Percentiles rank a stretch among this genome's conserved stretches.
These are phyloP conservation scores for Luffa aegyptiaca DNA, from an alignment of 306 rosid species.

Conservation along the genomic window DNA sequence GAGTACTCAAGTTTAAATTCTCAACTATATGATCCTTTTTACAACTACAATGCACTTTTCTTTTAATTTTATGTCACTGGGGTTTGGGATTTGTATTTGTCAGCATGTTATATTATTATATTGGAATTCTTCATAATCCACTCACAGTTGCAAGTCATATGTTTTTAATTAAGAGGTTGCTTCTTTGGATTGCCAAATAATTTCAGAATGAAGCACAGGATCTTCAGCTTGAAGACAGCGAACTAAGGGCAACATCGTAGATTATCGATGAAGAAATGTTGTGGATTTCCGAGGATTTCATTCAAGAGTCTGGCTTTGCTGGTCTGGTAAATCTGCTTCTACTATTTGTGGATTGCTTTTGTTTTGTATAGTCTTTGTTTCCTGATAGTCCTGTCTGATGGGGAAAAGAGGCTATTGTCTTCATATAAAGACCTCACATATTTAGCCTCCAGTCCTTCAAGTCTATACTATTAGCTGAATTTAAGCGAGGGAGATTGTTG, in stretches of 20 bases:
- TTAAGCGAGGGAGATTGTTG: background rate
- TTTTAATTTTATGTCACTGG: background rate
- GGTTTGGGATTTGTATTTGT: background rate
- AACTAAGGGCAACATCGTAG: constrained; percentile 45
- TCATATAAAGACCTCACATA: background rate
- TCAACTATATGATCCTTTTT: background rate
- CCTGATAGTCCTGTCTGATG: background rate
- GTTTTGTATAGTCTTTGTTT: constrained; percentile 1
- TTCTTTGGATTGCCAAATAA: background rate
- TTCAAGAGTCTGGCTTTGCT: background rate
- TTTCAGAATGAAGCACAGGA: constrained; percentile 29
- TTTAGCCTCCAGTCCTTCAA: background rate
- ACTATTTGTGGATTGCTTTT: background rate
- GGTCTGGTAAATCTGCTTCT: constrained; percentile 2
- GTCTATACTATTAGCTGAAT: background rate
- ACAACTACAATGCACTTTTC: background rate
- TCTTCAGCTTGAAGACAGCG: constrained; percentile 1
- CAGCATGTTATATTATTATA: background rate
- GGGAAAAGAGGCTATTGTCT: background rate
- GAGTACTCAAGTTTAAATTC: background rate
- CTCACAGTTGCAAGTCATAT: background rate
- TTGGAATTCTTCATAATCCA: background rate
- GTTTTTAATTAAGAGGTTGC: constrained; percentile 7
- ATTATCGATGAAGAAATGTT: background rate
- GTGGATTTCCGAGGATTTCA: background rate